phyloP scores from a whole-genome alignment of 225 moss, liverwort and hornwort genomes.

The Sphagnum contortum region DNA sequence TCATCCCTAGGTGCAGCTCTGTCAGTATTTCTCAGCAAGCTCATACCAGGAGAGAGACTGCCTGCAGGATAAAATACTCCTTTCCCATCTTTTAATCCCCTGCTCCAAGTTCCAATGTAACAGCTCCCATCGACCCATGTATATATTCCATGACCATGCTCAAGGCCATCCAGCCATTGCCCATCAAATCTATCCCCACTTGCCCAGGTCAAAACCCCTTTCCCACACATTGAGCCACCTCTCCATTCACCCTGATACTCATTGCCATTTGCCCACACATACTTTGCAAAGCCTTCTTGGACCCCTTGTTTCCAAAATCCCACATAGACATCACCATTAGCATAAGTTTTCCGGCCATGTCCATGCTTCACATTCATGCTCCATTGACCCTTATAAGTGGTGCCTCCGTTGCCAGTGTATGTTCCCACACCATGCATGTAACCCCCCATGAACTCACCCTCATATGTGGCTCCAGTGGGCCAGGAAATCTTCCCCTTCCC shows the following conservation, averaged over 20 bases:
- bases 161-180: conserved; percentile 94
- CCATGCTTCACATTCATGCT: conserved; percentile 98
- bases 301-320: conserved; percentile 93
- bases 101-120: conserved; percentile 95
- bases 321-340: conserved; percentile 91
- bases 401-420: conserved; percentile 83
- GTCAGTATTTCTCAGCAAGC: conserved; percentile 30
- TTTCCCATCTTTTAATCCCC: conserved; percentile 92
- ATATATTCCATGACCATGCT: conserved; percentile 92
- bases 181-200: conserved; percentile 90
- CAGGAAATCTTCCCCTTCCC: conserved; percentile 98
- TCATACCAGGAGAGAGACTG: conserved; percentile 39
- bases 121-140: conserved; percentile 75
- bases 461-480: conserved; percentile 97
- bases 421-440: conserved; percentile 98
- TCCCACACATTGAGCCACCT: conserved; percentile 83
- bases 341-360: conserved; percentile 78
- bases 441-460: conserved; percentile 92
- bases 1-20: conserved; percentile 17
- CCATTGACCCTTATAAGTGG: conserved; percentile 94
- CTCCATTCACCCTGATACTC: conserved; percentile 95
- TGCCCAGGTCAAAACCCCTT: conserved; percentile 76
- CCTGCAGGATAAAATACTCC: conserved; percentile 94
- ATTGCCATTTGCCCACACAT: conserved; percentile 82
- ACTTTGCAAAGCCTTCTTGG: conserved; percentile 80